phyloP scores from a whole-genome alignment of 176 grass and related monocot genomes.

The Leersia perrieri region DNA sequence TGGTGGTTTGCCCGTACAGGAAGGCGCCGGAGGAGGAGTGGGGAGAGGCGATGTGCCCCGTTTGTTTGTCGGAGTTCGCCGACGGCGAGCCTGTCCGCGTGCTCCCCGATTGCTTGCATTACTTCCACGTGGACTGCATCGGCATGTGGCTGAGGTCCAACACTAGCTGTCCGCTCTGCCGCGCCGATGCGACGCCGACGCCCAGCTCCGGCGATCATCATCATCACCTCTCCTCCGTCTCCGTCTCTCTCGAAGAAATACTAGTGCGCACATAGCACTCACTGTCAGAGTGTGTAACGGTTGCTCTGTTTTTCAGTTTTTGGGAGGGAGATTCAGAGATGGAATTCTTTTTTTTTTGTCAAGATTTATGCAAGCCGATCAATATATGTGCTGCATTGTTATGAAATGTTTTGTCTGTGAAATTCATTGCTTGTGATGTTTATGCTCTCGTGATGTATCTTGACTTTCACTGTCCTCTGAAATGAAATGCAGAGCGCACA shows the following conservation, averaged over 20 bases:
- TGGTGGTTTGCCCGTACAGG: constrained; percentile 27
- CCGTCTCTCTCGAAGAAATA: constrained; percentile 27
- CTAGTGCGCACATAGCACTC: constrained; percentile 4
- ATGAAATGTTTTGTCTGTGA: background rate
- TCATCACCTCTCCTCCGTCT: background rate
- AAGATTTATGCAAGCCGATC: background rate
- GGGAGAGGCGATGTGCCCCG: constrained; percentile 34
- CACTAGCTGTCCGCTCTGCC: constrained; percentile 56
- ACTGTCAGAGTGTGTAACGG: background rate
- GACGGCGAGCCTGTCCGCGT: constrained; percentile 47
- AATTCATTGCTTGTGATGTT: too few species aligned
- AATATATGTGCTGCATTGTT: background rate
- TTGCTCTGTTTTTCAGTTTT: background rate
- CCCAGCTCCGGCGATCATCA: background rate
- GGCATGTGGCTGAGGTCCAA: constrained; percentile 37
- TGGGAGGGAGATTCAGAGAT: background rate
- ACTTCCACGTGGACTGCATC: constrained; percentile 56
- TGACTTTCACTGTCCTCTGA: background rate
- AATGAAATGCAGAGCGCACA: background rate
- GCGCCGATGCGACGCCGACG: constrained; percentile 14
- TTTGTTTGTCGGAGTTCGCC: constrained; percentile 46
- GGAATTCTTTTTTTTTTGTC: background rate
- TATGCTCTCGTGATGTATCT: background rate
- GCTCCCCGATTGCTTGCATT: constrained; percentile 51
- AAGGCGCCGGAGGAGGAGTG: constrained; percentile 35